These are phyloP conservation scores for Zizania latifolia DNA, from an alignment of 176 grass and related monocot genomes.

Conservation along the genomic window DNA sequence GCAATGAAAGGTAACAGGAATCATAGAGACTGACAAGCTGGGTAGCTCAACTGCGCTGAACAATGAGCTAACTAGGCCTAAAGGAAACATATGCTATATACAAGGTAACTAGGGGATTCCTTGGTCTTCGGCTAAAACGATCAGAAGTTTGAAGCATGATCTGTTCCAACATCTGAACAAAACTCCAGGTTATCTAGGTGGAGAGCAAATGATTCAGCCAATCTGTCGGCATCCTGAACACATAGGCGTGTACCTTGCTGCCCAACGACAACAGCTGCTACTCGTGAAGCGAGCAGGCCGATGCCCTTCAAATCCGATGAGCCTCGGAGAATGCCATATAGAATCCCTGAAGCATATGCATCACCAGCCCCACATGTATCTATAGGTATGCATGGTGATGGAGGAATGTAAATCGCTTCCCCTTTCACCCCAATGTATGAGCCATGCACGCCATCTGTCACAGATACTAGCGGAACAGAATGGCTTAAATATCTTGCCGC, in stretches of 20 bases:
- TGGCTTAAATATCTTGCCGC: constrained; percentile 71
- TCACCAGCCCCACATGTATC: constrained; percentile 94
- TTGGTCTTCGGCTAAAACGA: constrained; percentile 2
- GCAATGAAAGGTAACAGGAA: neutral
- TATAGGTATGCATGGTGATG: constrained; percentile 52
- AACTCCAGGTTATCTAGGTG: constrained; percentile 64
- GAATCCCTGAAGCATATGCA: constrained; percentile 77
- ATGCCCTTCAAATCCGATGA: constrained; percentile 76
- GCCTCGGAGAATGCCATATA: constrained; percentile 77
- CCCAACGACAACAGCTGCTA: constrained; percentile 70
- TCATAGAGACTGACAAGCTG: neutral
- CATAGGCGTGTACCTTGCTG: constrained; percentile 82
- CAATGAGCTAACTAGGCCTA: constrained; percentile 35
- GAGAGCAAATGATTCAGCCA: constrained; percentile 51
- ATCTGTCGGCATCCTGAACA: constrained; percentile 60
- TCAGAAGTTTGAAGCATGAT: constrained; percentile 46
- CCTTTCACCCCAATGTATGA: constrained; percentile 86
- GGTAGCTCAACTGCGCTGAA: neutral
- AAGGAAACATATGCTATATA: constrained; percentile 27
- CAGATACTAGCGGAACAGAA: constrained; percentile 67
- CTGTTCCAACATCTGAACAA: constrained; percentile 49
- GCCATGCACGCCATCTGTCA: constrained; percentile 65
- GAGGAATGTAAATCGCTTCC: constrained; percentile 83
- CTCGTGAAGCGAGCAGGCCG: constrained; percentile 59
- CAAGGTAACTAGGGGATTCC: neutral